phyloP scores from a whole-genome alignment of 2,329 filamentous ascomycete species.

The Sclerotinia subarctica region DNA sequence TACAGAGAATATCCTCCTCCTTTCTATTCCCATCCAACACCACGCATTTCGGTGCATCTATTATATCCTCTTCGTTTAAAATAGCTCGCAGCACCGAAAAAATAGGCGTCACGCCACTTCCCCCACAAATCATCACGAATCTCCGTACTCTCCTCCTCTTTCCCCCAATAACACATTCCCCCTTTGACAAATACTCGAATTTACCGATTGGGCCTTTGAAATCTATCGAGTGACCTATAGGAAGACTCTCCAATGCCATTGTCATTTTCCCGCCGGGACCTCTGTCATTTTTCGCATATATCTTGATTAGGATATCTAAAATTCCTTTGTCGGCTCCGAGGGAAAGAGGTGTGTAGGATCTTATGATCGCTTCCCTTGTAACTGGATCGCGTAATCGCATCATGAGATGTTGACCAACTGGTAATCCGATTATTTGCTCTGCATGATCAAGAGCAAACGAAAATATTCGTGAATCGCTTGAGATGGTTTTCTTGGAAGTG shows the following conservation, averaged over 20 bases:
- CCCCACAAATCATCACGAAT: constrained; percentile 85
- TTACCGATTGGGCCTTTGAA: constrained; percentile 88
- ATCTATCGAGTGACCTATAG: constrained; percentile 70
- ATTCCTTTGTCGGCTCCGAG: constrained; percentile 57
- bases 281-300: constrained; percentile 64
- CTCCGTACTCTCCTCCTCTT: constrained; percentile 55
- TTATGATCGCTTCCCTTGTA: constrained; percentile 70
- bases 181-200: constrained; percentile 72
- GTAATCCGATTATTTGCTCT: constrained; percentile 69
- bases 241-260: constrained; percentile 68
- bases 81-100: constrained; percentile 78
- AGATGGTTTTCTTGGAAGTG: constrained; percentile 64
- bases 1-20: constrained; percentile 80
- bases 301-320: constrained; percentile 76
- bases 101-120: constrained; percentile 89
- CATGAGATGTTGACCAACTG: constrained; percentile 84
- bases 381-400: constrained; percentile 72
- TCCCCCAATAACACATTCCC: constrained; percentile 59
- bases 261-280: constrained; percentile 76
- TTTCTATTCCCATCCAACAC: constrained; percentile 75
- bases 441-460: constrained; percentile 73
- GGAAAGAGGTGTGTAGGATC: constrained; percentile 83
- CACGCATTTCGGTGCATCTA: constrained; percentile 65
- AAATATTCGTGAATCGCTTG: constrained; percentile 77
- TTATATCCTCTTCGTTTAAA: constrained; percentile 52